phyloP scores from a whole-genome alignment of 1,139 yeast genomes.

The Nakaseomyces sp. region DNA sequence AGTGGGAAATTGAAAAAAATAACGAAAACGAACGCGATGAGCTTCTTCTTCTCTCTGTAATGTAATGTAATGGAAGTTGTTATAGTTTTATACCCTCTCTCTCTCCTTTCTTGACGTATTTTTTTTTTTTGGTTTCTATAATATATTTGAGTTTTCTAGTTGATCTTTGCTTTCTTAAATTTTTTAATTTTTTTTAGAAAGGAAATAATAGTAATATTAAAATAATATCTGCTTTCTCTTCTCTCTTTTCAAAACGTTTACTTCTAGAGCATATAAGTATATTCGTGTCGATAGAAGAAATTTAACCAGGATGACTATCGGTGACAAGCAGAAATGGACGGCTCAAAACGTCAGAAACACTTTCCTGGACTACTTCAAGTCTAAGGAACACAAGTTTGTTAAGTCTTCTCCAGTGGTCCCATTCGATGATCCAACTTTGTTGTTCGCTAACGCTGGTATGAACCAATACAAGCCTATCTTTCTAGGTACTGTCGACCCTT shows the following conservation, averaged over 20 bases:
- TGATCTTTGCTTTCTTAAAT: too few relatives aligned
- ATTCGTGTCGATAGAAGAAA: slow-evolving; percentile 4
- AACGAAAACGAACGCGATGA: too few relatives aligned
- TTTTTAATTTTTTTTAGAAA: neutral
- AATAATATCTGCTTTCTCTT: neutral
- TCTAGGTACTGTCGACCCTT: slow-evolving; percentile 92
- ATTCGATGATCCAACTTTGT: slow-evolving; percentile 90
- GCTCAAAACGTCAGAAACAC: slow-evolving; percentile 77
- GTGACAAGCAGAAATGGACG: slow-evolving; percentile 44
- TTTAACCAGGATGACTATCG: slow-evolving; percentile 24
- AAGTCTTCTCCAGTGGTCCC: slow-evolving; percentile 95
- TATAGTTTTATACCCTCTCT: too few relatives aligned
- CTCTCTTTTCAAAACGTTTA: neutral
- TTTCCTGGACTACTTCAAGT: slow-evolving; percentile 71
- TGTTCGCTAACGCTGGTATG: slow-evolving; percentile 98
- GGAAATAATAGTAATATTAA: neutral
- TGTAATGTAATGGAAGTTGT: too few relatives aligned
- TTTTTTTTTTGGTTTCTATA: too few relatives aligned
- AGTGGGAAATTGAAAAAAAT: too few relatives aligned
- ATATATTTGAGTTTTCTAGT: too few relatives aligned
- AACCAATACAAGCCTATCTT: slow-evolving; percentile 96
- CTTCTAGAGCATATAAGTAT: neutral
- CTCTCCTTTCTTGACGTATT: too few relatives aligned
- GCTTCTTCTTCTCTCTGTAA: too few relatives aligned
- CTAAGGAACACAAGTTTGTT: slow-evolving; percentile 64